Conservation (phyloP, 768 basidiomycete genomes). For the Pulveroboletus ravenelii region DNA sequence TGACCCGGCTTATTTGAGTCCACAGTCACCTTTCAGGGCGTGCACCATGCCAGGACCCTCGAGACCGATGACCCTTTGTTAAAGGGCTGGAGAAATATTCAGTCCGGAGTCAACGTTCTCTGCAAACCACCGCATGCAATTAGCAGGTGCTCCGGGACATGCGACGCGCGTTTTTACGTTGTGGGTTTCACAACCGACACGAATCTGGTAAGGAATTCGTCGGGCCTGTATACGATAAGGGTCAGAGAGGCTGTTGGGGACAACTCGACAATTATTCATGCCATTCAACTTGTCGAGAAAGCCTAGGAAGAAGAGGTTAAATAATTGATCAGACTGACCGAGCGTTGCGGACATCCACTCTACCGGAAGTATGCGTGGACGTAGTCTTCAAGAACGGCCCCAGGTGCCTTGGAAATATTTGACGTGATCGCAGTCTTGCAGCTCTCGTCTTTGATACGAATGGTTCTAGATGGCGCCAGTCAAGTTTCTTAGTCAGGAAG, state of each 20-base stretch:
- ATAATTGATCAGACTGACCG: not conserved
- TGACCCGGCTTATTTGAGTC: not conserved
- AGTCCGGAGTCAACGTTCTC: conserved; percentile 22
- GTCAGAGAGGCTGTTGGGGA: not conserved
- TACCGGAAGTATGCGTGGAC: conserved; percentile 64
- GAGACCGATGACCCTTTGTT: not conserved
- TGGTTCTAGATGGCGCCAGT: conserved; percentile 66
- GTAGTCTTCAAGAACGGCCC: conserved; percentile 58
- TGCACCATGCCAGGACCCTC: not conserved
- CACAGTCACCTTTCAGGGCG: not conserved
- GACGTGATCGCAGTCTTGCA: conserved; percentile 34
- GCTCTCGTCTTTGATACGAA: conserved; percentile 67
- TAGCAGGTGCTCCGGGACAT: not conserved
- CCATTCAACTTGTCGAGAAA: conserved; percentile 71
- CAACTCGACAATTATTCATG: no score
- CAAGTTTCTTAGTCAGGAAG: not conserved
- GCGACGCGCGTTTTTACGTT: conserved; percentile 31
- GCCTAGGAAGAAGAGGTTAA: conserved; percentile 33
- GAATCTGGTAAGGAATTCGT: conserved; percentile 64
- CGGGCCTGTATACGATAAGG: conserved; percentile 37
- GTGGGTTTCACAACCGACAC: conserved; percentile 69
- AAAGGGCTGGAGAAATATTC: not conserved
- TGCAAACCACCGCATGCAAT: conserved; percentile 26
- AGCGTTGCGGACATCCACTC: conserved; percentile 40
- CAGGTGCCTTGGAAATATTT: conserved; percentile 50